Percentiles rank a stretch among this genome's conserved stretches.
These are phyloP conservation scores for Heimioporus sp. DNA, from an alignment of 768 basidiomycete genomes.

Conservation along the genomic window DNA sequence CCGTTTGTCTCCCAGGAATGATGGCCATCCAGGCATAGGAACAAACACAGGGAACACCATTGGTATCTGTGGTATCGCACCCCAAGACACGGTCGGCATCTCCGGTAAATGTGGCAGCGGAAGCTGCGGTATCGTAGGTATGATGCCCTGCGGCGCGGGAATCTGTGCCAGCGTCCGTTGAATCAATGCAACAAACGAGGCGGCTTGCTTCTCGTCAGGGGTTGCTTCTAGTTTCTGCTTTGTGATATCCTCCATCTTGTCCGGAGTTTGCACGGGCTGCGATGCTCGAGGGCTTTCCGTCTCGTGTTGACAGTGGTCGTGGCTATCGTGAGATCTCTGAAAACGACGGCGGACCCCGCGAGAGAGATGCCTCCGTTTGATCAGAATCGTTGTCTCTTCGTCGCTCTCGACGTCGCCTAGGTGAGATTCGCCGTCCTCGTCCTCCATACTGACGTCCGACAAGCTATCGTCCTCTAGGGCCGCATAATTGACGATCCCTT, in stretches of 20 bases:
- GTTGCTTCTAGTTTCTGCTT: conserved; percentile 13
- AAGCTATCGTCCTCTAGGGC: conserved; percentile 22
- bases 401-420: conserved; percentile 74
- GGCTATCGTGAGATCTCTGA: conserved; percentile 13
- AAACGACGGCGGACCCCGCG: conserved; percentile 35
- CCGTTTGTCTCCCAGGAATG: conserved; percentile 54
- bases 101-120: conserved; percentile 61
- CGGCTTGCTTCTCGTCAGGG: conserved; percentile 38
- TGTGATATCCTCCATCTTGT: conserved; percentile 21
- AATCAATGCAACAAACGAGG: conserved; percentile 65
- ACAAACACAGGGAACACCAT: conserved; percentile 80
- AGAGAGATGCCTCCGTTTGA: conserved; percentile 27
- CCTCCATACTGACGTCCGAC: conserved; percentile 19
- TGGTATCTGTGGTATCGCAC: conserved; percentile 61
- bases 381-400: conserved; percentile 40
- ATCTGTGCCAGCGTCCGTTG: conserved; percentile 67
- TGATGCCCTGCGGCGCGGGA: conserved; percentile 56
- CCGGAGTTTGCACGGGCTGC: not conserved
- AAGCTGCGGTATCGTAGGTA: conserved; percentile 50
- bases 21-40: conserved; percentile 62
- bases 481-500: conserved; percentile 26
- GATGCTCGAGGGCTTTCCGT: not conserved
- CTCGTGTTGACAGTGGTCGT: conserved; percentile 9
- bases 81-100: conserved; percentile 64
- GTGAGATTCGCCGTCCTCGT: conserved; percentile 55